A percentile compares a stretch with the other conserved stretches of the same genome.
These are phyloP conservation scores for Blastomyces emzantsi DNA, from an alignment of 2,329 filamentous ascomycete species.

Conservation along the genomic window DNA sequence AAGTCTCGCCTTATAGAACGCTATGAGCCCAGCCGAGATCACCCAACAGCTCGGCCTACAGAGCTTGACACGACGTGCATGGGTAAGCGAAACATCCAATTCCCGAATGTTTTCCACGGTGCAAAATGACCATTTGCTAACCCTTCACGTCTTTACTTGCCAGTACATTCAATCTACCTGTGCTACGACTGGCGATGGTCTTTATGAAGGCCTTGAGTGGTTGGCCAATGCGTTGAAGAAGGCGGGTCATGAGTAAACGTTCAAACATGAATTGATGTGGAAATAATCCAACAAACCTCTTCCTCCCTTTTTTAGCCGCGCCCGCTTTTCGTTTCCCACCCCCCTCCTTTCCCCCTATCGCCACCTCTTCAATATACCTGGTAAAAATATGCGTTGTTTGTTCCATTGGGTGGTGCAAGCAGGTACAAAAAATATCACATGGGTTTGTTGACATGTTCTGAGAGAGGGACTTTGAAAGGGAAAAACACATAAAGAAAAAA, in stretches of 20 bases:
- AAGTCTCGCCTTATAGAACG: slow-evolving; percentile 56
- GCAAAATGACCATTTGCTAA: slow-evolving; percentile 4
- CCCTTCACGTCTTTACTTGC: slow-evolving; percentile 20
- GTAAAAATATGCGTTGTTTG: slow-evolving; percentile 2
- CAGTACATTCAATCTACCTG: slow-evolving; percentile 99
- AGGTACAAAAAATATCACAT: background rate
- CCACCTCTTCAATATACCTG: slow-evolving; percentile 3
- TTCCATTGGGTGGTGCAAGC: slow-evolving; percentile 1
- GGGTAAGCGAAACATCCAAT: slow-evolving; percentile 59
- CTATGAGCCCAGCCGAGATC: slow-evolving; percentile 99
- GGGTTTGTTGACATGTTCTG: slow-evolving; percentile 1
- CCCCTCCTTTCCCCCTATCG: background rate
- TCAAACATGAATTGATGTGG: slow-evolving; percentile 15
- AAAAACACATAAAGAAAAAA: background rate
- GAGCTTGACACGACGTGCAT: slow-evolving; percentile 95
- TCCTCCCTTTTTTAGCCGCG: slow-evolving; percentile 1
- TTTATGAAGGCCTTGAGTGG: slow-evolving; percentile 98
- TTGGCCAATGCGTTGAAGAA: slow-evolving; percentile 76
- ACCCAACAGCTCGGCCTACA: slow-evolving; percentile 99
- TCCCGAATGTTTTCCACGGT: slow-evolving; percentile 18
- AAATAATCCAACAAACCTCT: slow-evolving; percentile 3
- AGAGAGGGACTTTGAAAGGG: background rate
- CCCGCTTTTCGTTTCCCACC: background rate
- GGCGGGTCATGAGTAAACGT: slow-evolving; percentile 43
- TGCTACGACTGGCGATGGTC: slow-evolving; percentile 97